Evolutionary conservation across 1,139 yeast genomes (phyloP).

Genomic region (Protomyces macrosporus): DNA sequence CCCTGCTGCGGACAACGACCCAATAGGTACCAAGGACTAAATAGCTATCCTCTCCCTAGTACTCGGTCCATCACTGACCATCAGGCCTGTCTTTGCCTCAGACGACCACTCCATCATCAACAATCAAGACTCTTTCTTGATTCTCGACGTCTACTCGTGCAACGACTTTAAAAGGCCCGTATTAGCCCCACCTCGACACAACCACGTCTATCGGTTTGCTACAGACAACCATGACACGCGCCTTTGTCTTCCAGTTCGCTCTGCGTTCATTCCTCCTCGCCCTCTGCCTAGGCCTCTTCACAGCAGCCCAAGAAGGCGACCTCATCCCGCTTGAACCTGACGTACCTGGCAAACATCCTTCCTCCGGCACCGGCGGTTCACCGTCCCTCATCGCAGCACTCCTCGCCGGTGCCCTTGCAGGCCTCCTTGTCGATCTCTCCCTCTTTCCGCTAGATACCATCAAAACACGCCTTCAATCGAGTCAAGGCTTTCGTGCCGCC

Average conservation of each 20-base stretch:
- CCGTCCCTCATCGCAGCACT: conserved; percentile 6
- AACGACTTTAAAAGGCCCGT: too few relatives aligned
- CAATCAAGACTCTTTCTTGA: too few relatives aligned
- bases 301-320: background rate
- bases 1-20: too few relatives aligned
- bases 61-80: too few relatives aligned
- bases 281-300: background rate
- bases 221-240: too few relatives aligned
- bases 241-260: background rate
- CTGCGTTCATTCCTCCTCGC: background rate
- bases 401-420: conserved; percentile 80
- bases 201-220: too few relatives aligned
- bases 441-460: conserved; percentile 95
- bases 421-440: conserved; percentile 87
- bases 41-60: too few relatives aligned
- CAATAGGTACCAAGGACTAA: too few relatives aligned
- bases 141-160: too few relatives aligned
- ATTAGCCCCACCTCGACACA: too few relatives aligned
- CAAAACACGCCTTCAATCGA: conserved; percentile 89
- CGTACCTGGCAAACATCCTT: background rate
- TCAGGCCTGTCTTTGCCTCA: too few relatives aligned
- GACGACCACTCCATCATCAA: too few relatives aligned
- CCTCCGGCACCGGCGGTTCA: background rate
- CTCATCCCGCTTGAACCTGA: background rate
- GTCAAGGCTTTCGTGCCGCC: conserved; percentile 83